phyloP scores from a whole-genome alignment of 441 rosid genomes.

The Omphalea diandra region DNA sequence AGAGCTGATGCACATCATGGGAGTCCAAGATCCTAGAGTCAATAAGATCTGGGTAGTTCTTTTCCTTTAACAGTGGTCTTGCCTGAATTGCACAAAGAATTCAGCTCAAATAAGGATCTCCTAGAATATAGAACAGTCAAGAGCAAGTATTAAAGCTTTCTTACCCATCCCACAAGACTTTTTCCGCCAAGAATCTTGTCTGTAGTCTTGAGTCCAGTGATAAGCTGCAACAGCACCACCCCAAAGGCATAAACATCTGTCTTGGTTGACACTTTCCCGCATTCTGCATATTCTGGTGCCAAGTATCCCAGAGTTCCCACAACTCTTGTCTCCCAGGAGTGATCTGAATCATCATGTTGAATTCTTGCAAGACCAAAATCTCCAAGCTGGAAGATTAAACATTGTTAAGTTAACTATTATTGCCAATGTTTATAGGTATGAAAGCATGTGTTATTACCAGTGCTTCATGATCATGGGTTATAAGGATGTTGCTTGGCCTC shows the following conservation, averaged over 20 bases:
- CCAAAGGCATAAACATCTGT: conserved; percentile 76
- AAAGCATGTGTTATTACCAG: conserved; percentile 38
- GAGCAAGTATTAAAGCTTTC: neutral
- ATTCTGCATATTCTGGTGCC: conserved; percentile 71
- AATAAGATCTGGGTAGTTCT: conserved; percentile 50
- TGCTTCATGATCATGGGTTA: conserved; percentile 36
- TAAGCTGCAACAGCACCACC: conserved; percentile 59
- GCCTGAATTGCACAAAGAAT: conserved; percentile 36
- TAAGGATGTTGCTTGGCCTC: conserved; percentile 56
- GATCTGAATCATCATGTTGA: conserved; percentile 60
- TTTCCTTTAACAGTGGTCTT: conserved; percentile 47
- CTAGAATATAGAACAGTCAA: neutral
- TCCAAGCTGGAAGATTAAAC: conserved; percentile 47
- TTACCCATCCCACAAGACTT: conserved; percentile 73
- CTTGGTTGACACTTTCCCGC: conserved; percentile 64
- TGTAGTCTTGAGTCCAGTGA: conserved; percentile 55
- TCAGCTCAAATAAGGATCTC: neutral
- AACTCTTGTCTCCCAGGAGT: conserved; percentile 58
- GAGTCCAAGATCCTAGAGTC: conserved; percentile 44
- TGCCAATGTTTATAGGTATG: neutral
- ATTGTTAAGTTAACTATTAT: conserved; percentile 35
- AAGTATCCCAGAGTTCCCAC: conserved; percentile 74
- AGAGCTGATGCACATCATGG: conserved; percentile 53
- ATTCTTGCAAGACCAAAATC: conserved; percentile 76
- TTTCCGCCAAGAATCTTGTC: conserved; percentile 51